Evolutionary conservation across 768 basidiomycete species (phyloP).

Genomic region (Pulveroboletus ravenelii): DNA sequence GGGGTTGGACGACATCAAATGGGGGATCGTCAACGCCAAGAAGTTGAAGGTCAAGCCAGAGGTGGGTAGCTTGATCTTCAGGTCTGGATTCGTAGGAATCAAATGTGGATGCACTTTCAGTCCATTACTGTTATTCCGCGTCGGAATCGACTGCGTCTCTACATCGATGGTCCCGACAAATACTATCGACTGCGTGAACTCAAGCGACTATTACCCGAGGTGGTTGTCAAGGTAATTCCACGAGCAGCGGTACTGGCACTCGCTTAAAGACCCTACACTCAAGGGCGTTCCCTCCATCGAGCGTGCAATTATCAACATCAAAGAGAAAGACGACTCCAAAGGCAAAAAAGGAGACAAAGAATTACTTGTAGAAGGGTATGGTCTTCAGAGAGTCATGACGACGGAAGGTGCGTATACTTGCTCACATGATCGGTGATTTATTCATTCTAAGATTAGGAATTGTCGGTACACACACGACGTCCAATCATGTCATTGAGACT

Average conservation of each 20-base stretch:
- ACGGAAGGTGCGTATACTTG: constrained; percentile 67
- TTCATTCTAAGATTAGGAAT: constrained; percentile 55
- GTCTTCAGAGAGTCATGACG: constrained; percentile 93
- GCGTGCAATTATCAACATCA: constrained; percentile 94
- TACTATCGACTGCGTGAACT: constrained; percentile 82
- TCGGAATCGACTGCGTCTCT: constrained; percentile 72
- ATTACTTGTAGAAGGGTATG: constrained; percentile 94
- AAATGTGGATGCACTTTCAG: constrained; percentile 33
- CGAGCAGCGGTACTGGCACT: background rate
- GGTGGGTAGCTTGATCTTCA: constrained; percentile 34
- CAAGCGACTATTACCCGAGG: constrained; percentile 75
- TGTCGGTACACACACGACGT: constrained; percentile 85
- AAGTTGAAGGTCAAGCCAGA: constrained; percentile 93
- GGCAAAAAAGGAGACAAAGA: constrained; percentile 89
- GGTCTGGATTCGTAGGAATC: background rate
- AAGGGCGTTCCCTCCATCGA: constrained; percentile 85
- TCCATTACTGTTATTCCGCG: constrained; percentile 73
- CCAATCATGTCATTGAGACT: constrained; percentile 97
- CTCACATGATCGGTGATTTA: background rate
- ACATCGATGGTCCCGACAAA: constrained; percentile 73
- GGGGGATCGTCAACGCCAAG: constrained; percentile 79
- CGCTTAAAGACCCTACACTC: background rate
- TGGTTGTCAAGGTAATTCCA: constrained; percentile 78
- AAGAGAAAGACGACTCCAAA: constrained; percentile 74
- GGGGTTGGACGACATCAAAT: constrained; percentile 87